phyloP scores from a whole-genome alignment of 768 basidiomycete genomes.

The Lentinula sp. region DNA sequence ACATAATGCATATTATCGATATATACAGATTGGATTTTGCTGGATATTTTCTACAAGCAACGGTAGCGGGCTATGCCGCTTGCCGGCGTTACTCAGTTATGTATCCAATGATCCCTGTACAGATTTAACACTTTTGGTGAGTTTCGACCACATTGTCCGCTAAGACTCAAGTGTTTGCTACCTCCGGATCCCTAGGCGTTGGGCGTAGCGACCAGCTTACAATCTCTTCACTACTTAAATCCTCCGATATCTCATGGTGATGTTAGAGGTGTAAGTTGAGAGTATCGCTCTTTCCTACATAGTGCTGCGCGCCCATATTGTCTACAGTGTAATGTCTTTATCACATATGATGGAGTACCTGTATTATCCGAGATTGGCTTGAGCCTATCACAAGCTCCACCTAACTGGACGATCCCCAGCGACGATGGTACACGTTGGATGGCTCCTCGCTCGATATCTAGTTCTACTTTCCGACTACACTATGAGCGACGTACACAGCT shows the following conservation, averaged over 20 bases:
- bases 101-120: neutral
- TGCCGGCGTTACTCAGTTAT: too few species aligned
- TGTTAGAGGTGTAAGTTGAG: conserved; percentile 8
- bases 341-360: neutral
- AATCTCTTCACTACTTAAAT: conserved; percentile 2
- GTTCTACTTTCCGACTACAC: neutral
- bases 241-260: conserved; percentile 9
- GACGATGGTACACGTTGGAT: conserved; percentile 6
- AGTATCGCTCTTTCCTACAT: neutral
- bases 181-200: neutral
- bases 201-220: conserved; percentile 2
- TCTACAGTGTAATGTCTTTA: conserved; percentile 7
- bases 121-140: neutral
- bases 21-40: too few species aligned
- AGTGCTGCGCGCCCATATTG: neutral
- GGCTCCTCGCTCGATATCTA: neutral
- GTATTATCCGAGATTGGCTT: conserved; percentile 5
- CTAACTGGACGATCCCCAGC: conserved; percentile 7
- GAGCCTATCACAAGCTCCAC: neutral
- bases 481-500: conserved; percentile 9
- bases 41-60: too few species aligned
- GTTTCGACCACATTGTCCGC: neutral
- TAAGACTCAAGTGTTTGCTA: neutral
- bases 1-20: too few species aligned
- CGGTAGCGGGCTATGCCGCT: too few species aligned